These are phyloP conservation scores for Perilla frutescens DNA, from an alignment of 257 asterid genomes.

Conservation along the genomic window DNA sequence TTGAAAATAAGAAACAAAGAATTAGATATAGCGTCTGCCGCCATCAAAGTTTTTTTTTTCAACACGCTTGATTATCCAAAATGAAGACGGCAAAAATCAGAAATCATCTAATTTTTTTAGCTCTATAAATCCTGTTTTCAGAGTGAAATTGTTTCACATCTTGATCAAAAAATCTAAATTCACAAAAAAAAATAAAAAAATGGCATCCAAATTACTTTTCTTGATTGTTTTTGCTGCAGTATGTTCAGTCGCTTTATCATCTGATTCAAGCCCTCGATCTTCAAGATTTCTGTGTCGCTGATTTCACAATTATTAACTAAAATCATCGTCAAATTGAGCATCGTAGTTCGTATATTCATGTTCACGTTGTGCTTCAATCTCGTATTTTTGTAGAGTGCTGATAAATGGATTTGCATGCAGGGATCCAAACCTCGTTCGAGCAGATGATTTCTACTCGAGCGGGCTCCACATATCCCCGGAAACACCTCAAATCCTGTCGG, in stretches of 20 bases:
- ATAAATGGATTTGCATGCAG: slow-evolving; percentile 51
- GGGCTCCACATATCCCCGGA: slow-evolving; percentile 49
- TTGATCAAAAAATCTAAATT: background rate
- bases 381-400: slow-evolving; percentile 22
- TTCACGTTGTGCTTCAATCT: background rate
- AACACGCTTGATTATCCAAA: background rate
- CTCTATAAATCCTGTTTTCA: background rate
- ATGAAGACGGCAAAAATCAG: background rate
- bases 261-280: slow-evolving; percentile 50
- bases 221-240: background rate
- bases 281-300: slow-evolving; percentile 60
- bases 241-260: slow-evolving; percentile 37
- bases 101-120: background rate
- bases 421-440: slow-evolving; percentile 42
- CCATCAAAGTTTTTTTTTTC: background rate
- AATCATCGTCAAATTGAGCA: background rate
- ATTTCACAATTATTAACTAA: background rate
- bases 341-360: background rate
- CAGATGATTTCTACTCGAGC: slow-evolving; percentile 47
- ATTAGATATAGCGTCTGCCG: background rate
- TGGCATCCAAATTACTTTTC: slow-evolving; percentile 19
- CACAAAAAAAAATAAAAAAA: background rate
- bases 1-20: background rate
- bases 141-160: background rate
- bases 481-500: slow-evolving; percentile 51